phyloP scores from a whole-genome alignment of 1,284 basidiomycete genomes.

The Quambalaria eucalypti region DNA sequence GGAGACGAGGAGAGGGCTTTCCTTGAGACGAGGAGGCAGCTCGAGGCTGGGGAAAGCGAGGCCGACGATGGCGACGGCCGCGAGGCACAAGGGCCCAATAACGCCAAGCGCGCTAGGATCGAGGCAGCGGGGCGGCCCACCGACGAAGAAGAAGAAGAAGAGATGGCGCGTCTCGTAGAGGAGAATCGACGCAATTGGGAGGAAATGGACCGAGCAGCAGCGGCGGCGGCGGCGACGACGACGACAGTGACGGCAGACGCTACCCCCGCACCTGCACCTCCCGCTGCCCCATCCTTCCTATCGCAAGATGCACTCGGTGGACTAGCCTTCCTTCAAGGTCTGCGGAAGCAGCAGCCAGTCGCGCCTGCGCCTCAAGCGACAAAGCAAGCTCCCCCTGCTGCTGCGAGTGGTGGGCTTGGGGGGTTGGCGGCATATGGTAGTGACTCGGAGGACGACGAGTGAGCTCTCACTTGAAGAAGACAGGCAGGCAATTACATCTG shows the following conservation, averaged over 20 bases:
- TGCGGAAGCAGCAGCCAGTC: slow-evolving; percentile 9
- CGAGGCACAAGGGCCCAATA: too few relatives aligned
- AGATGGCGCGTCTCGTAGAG: slow-evolving; percentile 30
- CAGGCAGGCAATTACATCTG: too few relatives aligned
- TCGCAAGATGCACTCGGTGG: slow-evolving; percentile 22
- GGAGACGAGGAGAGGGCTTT: slow-evolving; percentile 23
- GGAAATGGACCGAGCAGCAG: slow-evolving; percentile 14
- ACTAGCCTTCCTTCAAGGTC: slow-evolving; percentile 14
- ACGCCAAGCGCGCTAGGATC: slow-evolving; percentile 24
- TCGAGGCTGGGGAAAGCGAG: slow-evolving; percentile 13
- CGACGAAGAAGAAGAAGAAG: slow-evolving; percentile 18
- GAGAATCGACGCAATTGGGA: slow-evolving; percentile 39
- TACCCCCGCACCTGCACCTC: not conserved
- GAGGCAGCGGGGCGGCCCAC: not conserved
- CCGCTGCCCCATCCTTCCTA: slow-evolving; percentile 11
- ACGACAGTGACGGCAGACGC: too few relatives aligned
- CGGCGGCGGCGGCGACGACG: not conserved
- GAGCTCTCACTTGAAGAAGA: too few relatives aligned
- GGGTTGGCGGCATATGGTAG: slow-evolving; percentile 37
- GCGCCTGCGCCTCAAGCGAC: not conserved
- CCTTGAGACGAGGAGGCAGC: slow-evolving; percentile 17
- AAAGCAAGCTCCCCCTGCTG: not conserved
- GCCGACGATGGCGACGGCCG: slow-evolving; percentile 16
- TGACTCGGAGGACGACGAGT: slow-evolving; percentile 24
- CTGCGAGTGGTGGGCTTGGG: slow-evolving; percentile 12